A percentile compares a stretch with the other conserved stretches of the same genome.
Evolutionary conservation across 805 yeast species (phyloP).

Genomic region (Lipomyces oligophaga): DNA sequence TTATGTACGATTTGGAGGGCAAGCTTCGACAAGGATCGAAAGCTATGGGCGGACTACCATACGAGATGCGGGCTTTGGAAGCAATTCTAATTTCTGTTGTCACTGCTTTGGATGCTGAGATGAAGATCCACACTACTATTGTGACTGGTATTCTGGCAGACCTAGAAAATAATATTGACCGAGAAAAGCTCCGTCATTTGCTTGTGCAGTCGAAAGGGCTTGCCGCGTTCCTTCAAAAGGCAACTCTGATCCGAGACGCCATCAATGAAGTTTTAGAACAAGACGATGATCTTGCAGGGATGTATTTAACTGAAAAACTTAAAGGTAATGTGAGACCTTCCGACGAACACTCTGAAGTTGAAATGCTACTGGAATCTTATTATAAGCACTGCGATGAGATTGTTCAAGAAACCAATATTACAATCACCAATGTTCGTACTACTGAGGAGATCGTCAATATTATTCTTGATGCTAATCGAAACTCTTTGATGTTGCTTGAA

Average conservation of each 20-base stretch:
- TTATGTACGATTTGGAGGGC: conserved; percentile 75
- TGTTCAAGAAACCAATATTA: conserved; percentile 79
- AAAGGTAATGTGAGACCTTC: conserved; percentile 43
- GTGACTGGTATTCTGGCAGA: conserved; percentile 70
- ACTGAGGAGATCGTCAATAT: conserved; percentile 95
- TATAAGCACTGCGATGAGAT: conserved; percentile 89
- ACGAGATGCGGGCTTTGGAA: conserved; percentile 88
- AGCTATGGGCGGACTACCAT: conserved; percentile 55
- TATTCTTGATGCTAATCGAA: conserved; percentile 88
- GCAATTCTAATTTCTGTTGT: conserved; percentile 78
- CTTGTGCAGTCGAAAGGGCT: conserved; percentile 81
- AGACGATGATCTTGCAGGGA: conserved; percentile 79
- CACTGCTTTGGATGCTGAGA: conserved; percentile 74
- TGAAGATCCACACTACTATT: conserved; percentile 77
- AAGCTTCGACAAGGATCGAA: conserved; percentile 48
- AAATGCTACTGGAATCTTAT: conserved; percentile 83
- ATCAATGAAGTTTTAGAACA: conserved; percentile 80
- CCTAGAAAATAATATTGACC: conserved; percentile 75
- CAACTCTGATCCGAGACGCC: conserved; percentile 73
- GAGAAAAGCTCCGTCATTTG: conserved; percentile 70
- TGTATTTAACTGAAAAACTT: conserved; percentile 66
- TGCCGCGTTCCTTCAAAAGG: conserved; percentile 79
- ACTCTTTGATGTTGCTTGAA: conserved; percentile 80
- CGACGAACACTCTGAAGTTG: conserved; percentile 74
- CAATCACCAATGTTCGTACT: conserved; percentile 77